Evolutionary conservation across 2,329 filamentous ascomycete species (phyloP), one percentile per base, ranked within the genome.

Genomic region (Monosporascus sp.): DNA sequence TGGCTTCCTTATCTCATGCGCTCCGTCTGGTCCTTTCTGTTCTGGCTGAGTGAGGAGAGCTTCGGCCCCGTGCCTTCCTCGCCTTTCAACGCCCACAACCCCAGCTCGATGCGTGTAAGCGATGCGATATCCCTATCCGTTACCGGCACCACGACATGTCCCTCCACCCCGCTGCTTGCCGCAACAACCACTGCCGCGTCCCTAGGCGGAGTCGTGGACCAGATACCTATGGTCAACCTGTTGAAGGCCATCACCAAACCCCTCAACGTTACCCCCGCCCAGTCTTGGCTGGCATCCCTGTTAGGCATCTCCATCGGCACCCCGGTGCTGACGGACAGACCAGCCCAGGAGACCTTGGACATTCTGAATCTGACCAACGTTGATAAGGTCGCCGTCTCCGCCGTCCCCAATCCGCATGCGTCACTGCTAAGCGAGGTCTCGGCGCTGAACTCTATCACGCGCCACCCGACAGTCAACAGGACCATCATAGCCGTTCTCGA

Each of bases 1-100:
- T 86, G 89, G 76, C 79, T 99, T 47, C 94, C 94, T 2, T 97
- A 90, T 74, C 84, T 89, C 47, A 96, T 97, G 82, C 84, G 95
- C 63, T 87, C 89, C 38, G 85, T 95, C 47, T 99, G 94, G 95
- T 85, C 93, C 40, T 88, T 91, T 56, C 80, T 97, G 61, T 97
- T 99, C 73, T 99, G 92, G 91, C 76, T 96, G 57, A 92, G 89
- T 56, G 92, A 97, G 79, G 90, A 74, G 79, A 90, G 81, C 2
- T 69, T 84, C 5, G 75, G 77, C 11, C 68, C 68, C 47, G 62
- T 65, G 51, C 61, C 69, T 5, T 58, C 54, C 17, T 56, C 62
- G 9, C 52, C 62, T 17, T 56, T 62, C 22, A 73, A 76, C 40
- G 36, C 56, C 38, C 56, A 62, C 52, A 59, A 64, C 54, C 38